Evolutionary conservation across 345 rosid species (phyloP).

Genomic region (rapeseed (Brassica napus)): Da-Ae NC_063441.1:18594501-18595000

Average conservation of each 20-base stretch:
- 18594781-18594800: constrained; percentile 13
- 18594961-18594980: not conserved
- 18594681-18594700: not conserved
- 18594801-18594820: constrained; percentile 1
- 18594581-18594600: constrained; percentile 90
- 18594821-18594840: constrained; percentile 17
- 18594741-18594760: constrained; percentile 15
- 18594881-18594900: not conserved
- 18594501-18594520: not conserved
- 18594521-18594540: constrained; percentile 66
- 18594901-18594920: constrained; percentile 11
- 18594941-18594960: not conserved
- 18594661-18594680: not conserved
- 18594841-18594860: not conserved
- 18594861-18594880: not conserved
- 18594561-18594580: constrained; percentile 96
- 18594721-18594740: constrained; percentile 10
- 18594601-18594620: constrained; percentile 17
- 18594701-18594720: constrained; percentile 1
- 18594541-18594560: constrained; percentile 79
- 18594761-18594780: not conserved
- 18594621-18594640: not conserved
- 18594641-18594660: not conserved
- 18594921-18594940: not conserved
- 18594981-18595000: too few species aligned